Evolutionary conservation across 768 basidiomycete species (phyloP).

Genomic region (Hypholoma sublateritium): DNA sequence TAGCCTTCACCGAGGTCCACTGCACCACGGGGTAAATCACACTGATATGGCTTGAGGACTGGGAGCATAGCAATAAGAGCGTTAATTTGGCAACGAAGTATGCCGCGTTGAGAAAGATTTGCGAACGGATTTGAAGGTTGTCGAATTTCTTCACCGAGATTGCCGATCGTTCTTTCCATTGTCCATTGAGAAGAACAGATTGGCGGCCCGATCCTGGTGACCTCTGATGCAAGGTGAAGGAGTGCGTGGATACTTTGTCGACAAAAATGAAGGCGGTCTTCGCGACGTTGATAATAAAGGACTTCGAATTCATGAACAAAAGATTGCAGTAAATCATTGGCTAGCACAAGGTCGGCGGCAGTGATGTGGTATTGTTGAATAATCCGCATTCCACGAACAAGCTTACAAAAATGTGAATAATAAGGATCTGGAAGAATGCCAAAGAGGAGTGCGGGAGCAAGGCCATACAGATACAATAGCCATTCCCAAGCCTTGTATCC

Average conservation of each 20-base stretch:
- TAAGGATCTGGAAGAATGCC: conserved; percentile 23
- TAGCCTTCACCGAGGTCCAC: conserved; percentile 8
- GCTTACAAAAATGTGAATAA: conserved; percentile 29
- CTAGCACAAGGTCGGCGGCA: too few relatives aligned
- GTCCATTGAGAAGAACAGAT: conserved; percentile 7
- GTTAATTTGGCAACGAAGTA: conserved; percentile 8
- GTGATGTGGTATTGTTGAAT: too few relatives aligned
- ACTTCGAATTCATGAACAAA: conserved; percentile 30
- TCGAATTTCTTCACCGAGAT: conserved; percentile 10
- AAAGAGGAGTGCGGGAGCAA: conserved; percentile 27
- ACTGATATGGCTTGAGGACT: neutral
- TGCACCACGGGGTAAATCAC: conserved; percentile 3
- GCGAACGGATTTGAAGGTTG: conserved; percentile 10
- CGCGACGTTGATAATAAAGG: conserved; percentile 29
- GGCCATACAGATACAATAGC: conserved; percentile 24
- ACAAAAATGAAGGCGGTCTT: conserved; percentile 30
- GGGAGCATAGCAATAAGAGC: conserved; percentile 9
- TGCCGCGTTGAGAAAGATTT: conserved; percentile 9
- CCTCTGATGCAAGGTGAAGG: conserved; percentile 27
- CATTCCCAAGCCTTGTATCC: conserved; percentile 31
- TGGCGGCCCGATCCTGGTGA: conserved; percentile 19
- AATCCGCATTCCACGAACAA: conserved; percentile 11
- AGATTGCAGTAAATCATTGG: too few relatives aligned
- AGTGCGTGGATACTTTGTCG: conserved; percentile 31
- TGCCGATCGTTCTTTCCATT: conserved; percentile 12